Conservation (phyloP, 2,329 filamentous ascomycete species). For the Colletotrichum euphorbiae region DNA sequence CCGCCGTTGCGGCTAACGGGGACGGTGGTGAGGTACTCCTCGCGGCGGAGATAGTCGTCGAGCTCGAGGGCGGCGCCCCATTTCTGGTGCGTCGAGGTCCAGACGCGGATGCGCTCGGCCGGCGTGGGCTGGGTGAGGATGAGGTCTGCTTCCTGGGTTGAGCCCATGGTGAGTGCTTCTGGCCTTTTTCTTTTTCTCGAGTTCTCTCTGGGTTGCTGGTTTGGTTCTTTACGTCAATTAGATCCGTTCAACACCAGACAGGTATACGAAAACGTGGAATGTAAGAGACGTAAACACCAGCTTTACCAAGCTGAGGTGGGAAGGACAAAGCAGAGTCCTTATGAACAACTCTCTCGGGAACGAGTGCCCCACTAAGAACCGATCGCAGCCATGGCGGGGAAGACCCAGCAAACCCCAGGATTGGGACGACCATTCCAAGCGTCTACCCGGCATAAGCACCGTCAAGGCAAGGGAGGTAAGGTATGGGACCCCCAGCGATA, state of each 20-base stretch:
- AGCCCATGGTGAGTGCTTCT: slow-evolving; percentile 28
- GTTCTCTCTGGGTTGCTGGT: neutral
- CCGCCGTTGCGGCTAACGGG: slow-evolving; percentile 70
- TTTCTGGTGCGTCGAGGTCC: slow-evolving; percentile 64
- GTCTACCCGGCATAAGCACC: slow-evolving; percentile 9
- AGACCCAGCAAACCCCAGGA: slow-evolving; percentile 33
- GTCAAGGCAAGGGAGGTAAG: slow-evolving; percentile 1
- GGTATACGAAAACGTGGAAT: neutral
- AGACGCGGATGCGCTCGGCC: slow-evolving; percentile 65
- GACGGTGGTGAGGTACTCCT: slow-evolving; percentile 66
- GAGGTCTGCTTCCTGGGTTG: slow-evolving; percentile 43
- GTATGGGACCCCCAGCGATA: slow-evolving; percentile 15
- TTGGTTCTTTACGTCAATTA: slow-evolving; percentile 7
- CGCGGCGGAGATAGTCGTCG: slow-evolving; percentile 69
- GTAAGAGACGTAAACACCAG: neutral
- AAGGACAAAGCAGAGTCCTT: slow-evolving; percentile 31
- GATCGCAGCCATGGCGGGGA: slow-evolving; percentile 30
- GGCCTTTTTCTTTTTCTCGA: neutral
- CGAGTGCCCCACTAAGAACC: slow-evolving; percentile 21
- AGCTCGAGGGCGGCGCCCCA: slow-evolving; percentile 70
- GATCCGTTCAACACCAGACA: neutral
- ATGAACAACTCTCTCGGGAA: slow-evolving; percentile 15
- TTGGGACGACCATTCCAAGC: slow-evolving; percentile 15
- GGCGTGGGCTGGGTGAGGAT: slow-evolving; percentile 67
- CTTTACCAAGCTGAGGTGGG: slow-evolving; percentile 2